Evolutionary conservation across 257 asterid species (phyloP).

Genomic region (Solanum etuberosum): DNA sequence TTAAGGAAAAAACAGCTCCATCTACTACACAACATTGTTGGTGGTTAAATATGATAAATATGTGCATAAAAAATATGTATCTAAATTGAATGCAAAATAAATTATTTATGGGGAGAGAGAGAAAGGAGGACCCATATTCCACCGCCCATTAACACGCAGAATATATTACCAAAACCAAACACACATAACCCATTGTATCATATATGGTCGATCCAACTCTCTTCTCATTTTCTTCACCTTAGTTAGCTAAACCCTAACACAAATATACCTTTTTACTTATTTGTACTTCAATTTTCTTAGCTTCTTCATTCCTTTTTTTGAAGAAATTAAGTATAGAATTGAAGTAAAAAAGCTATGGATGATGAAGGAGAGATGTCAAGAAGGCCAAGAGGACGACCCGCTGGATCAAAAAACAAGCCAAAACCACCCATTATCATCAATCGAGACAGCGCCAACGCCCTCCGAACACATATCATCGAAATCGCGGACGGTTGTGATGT

Average conservation of each 20-base stretch:
- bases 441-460: not conserved
- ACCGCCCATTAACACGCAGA: conserved; percentile 15
- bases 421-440: not conserved
- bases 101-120: not conserved
- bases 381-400: not conserved
- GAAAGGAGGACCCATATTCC: conserved; percentile 8
- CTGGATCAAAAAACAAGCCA: not conserved
- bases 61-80: not conserved
- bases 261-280: not conserved
- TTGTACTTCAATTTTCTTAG: not conserved
- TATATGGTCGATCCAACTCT: not conserved
- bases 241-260: not conserved
- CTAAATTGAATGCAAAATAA: not conserved
- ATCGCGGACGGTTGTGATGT: not conserved
- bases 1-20: too few relatives aligned
- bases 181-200: not conserved
- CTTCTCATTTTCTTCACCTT: not conserved
- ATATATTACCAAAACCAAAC: not conserved
- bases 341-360: not conserved
- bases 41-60: not conserved
- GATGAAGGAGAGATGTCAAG: not conserved
- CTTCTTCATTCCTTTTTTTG: not conserved
- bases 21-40: not conserved
- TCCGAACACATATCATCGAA: not conserved
- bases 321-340: not conserved